Conservation (phyloP, 805 yeast genomes). For the Myxozyma vanderwaltii region DNA sequence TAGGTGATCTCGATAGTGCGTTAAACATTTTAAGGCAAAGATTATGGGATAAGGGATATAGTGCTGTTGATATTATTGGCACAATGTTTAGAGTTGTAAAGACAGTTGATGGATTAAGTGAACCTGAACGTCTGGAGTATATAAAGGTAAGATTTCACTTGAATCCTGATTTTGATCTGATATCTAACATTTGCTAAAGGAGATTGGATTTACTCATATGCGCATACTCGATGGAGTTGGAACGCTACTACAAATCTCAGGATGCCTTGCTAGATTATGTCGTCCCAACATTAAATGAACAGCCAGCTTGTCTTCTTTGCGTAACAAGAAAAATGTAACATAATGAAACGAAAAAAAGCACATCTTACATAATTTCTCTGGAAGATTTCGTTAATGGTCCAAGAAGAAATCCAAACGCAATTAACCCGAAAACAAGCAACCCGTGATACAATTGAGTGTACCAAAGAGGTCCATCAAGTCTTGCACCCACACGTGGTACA, state of each 20-base stretch:
- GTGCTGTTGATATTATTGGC: slow-evolving; percentile 88
- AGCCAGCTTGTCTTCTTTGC: neutral
- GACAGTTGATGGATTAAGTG: slow-evolving; percentile 66
- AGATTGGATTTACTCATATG: slow-evolving; percentile 90
- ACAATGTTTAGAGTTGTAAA: slow-evolving; percentile 88
- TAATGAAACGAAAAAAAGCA: neutral
- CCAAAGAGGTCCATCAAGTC: slow-evolving; percentile 29
- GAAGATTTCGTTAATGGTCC: slow-evolving; percentile 36
- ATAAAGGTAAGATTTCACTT: slow-evolving; percentile 48
- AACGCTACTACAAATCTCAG: slow-evolving; percentile 81
- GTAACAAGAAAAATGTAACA: no score
- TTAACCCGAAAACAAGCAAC: slow-evolving; percentile 51
- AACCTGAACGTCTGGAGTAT: slow-evolving; percentile 68
- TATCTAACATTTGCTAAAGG: slow-evolving; percentile 39
- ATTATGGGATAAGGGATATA: slow-evolving; percentile 88
- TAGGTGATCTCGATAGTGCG: slow-evolving; percentile 62
- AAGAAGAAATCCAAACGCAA: slow-evolving; percentile 44
- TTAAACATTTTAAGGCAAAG: slow-evolving; percentile 58
- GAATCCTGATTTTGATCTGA: neutral
- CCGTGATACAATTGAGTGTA: slow-evolving; percentile 43
- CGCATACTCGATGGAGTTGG: slow-evolving; percentile 91
- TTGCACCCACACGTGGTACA: slow-evolving; percentile 51
- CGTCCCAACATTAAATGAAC: slow-evolving; percentile 15
- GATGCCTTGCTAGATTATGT: slow-evolving; percentile 64
- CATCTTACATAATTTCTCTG: slow-evolving; percentile 25